A percentile compares a stretch with the other conserved stretches of the same genome.
Conservation (phyloP, 179 eudicot genomes). For the Beta macrorhiza region DNA sequence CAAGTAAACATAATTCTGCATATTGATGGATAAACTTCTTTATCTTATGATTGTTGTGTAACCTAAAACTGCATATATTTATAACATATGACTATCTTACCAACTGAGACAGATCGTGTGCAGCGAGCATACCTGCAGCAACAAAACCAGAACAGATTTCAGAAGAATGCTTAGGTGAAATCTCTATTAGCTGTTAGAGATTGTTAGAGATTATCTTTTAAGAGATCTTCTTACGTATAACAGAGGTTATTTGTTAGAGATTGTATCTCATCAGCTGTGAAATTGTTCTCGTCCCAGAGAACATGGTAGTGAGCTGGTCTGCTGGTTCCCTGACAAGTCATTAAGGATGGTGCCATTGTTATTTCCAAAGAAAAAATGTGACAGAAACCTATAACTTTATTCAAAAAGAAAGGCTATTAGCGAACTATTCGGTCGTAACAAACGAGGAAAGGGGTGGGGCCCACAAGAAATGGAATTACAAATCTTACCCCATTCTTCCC, state of each 20-base stretch:
- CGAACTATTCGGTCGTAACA: too few relatives aligned
- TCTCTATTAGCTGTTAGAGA: too few relatives aligned
- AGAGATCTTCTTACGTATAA: constrained; percentile 60
- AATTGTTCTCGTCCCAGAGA: constrained; percentile 90
- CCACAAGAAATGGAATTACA: too few relatives aligned
- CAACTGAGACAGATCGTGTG: constrained; percentile 83
- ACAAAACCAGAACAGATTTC: neutral
- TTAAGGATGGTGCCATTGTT: constrained; percentile 9
- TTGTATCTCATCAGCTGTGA: constrained; percentile 79
- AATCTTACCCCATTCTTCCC: too few relatives aligned
- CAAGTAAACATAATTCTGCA: neutral
- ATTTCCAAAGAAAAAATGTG: neutral
- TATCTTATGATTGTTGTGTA: neutral
- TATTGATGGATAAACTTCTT: neutral
- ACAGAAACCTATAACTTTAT: neutral
- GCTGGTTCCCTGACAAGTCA: constrained; percentile 68
- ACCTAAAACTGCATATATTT: neutral
- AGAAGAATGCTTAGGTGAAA: neutral
- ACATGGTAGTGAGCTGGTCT: constrained; percentile 96
- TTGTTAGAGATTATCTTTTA: too few relatives aligned
- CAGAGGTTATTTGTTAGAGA: constrained; percentile 86
- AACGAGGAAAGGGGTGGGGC: too few relatives aligned
- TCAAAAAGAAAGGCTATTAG: neutral
- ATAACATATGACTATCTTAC: constrained; percentile 35
- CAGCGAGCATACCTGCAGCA: constrained; percentile 76